Percentiles rank a stretch among this genome's conserved stretches.
Evolutionary conservation across 2,329 filamentous ascomycete species (phyloP).

Genomic region (Seiridium cupressi): DNA sequence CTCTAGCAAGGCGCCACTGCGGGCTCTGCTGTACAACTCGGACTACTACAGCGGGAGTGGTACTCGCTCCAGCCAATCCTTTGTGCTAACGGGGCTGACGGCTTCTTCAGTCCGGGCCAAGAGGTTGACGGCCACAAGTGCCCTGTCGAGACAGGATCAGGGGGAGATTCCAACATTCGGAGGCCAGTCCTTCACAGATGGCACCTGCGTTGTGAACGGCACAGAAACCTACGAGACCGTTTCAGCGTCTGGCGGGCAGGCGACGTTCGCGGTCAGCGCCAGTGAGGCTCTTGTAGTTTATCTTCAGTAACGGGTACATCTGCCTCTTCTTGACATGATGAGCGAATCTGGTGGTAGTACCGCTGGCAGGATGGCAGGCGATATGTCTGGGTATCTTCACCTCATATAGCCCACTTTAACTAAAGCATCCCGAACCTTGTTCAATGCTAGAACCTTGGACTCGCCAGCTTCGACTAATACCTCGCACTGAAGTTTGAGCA

Average conservation of each 20-base stretch:
- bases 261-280: constrained; percentile 38
- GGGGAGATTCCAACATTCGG: constrained; percentile 41
- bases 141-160: constrained; percentile 40
- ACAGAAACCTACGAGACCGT: constrained; percentile 35
- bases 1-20: constrained; percentile 30
- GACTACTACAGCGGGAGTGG: constrained; percentile 37
- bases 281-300: constrained; percentile 49
- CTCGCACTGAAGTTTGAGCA: constrained; percentile 22
- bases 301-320: constrained; percentile 25
- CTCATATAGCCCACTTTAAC: constrained; percentile 12
- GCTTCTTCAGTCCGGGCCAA: constrained; percentile 35
- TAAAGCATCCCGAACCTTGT: constrained; percentile 16
- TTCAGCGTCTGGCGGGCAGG: constrained; percentile 31
- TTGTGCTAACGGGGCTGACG: constrained; percentile 40
- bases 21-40: constrained; percentile 44
- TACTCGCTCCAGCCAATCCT: constrained; percentile 33
- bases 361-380: neutral
- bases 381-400: neutral
- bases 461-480: constrained; percentile 18
- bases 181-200: constrained; percentile 44
- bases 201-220: constrained; percentile 40
- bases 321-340: neutral
- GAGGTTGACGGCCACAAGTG: constrained; percentile 42
- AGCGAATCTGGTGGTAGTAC: neutral
- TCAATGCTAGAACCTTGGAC: constrained; percentile 15